phyloP scores from a whole-genome alignment of 2,329 filamentous ascomycete genomes.

The Metarhizium anisopliae region DNA sequence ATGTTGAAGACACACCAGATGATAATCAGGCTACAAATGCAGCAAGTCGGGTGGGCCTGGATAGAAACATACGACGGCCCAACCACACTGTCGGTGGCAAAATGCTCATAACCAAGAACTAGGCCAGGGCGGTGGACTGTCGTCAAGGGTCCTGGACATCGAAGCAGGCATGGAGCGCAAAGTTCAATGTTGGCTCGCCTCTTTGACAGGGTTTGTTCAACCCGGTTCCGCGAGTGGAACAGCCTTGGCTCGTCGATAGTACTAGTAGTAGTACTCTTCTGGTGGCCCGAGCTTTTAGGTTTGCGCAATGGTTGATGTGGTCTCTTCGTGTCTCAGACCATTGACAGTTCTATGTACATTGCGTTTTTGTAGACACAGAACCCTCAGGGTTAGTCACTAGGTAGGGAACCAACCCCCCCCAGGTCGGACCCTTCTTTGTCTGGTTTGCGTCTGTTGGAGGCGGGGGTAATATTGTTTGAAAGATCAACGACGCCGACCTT shows the following conservation, averaged over 20 bases:
- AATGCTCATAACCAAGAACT: neutral
- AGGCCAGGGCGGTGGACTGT: neutral
- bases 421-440: neutral
- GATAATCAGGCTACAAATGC: neutral
- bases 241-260: neutral
- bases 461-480: too few species aligned
- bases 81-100: slow-evolving; percentile 7
- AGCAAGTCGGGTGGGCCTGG: neutral
- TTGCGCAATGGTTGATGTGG: neutral
- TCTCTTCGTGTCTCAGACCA: neutral
- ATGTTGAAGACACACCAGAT: neutral
- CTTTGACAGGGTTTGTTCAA: neutral
- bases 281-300: neutral
- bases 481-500: neutral
- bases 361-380: neutral
- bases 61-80: neutral
- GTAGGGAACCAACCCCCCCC: neutral
- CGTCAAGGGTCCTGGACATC: neutral
- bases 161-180: neutral
- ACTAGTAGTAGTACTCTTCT: neutral
- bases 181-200: neutral
- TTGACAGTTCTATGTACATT: neutral
- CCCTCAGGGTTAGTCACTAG: neutral
- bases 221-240: neutral
- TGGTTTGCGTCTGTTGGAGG: neutral